Base-by-base conservation (phyloP, 345 rosid species). In the Eucalyptus tenuipes region DNA sequence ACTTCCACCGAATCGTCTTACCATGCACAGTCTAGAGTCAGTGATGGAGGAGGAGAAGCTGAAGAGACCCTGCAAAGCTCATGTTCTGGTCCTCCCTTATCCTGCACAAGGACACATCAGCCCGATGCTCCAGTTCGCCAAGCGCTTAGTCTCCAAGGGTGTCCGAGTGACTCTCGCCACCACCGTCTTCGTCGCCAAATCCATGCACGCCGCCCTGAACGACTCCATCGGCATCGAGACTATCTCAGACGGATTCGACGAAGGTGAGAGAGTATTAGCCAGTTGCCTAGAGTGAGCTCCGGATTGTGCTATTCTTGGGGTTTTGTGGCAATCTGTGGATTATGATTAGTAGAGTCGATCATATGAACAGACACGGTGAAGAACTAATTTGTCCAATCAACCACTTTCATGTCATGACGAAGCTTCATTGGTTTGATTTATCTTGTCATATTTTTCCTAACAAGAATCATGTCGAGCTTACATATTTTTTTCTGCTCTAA, bases 221-320 rank as follows among this genome's bases (percentile, higher is more conserved):
- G 22, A 10, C 86, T 50, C 87, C 66, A 75, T 90, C 16, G 53
- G 75, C 42, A 40, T 91, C 18, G 89, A 91, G 47, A 86, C 91
- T 33, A 90, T 92, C 47, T 93, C 95, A 13, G 93, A 93, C 20
- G 93, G 95, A 61, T 90, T 57, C 25, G 92, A 93, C 47, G 87
- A 89, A 45, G 91, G 90, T 2, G 92, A 92, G 16, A 13, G 10
- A 5, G 12, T 16, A 16, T 9, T 16, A 8, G 24, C 44, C 20
- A 68, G 80, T 68, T 31, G 22, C 24, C 80, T 68, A 68, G 80
- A 16, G 80, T 16, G 42, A 68, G 80, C 42, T 4, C 80, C 18
- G 80, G 80, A 68, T 68, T 68, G 44, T 68, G 80, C 44, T 37
- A 16, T 68, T 68, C 40, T 68, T 2, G 7, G 7, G 80, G 80